Percentiles rank a stretch among this genome's conserved stretches.
These are phyloP conservation scores for Crassisporium funariophilum DNA, from an alignment of 768 basidiomycete genomes.

Conservation along the genomic window DNA sequence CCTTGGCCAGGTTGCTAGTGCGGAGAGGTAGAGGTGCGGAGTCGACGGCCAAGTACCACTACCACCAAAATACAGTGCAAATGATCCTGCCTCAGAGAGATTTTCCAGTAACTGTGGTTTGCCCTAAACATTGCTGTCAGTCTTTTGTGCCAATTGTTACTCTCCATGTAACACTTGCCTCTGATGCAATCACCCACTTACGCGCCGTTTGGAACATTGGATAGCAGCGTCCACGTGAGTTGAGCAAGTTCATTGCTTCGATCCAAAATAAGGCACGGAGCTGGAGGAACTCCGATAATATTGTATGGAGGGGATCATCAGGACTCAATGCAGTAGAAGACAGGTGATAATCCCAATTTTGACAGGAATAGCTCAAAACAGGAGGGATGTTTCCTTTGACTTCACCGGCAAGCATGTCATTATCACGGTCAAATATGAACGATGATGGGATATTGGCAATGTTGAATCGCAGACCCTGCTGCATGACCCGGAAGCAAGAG, in stretches of 20 bases:
- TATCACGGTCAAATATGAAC: conserved; percentile 9
- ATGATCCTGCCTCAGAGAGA: conserved; percentile 13
- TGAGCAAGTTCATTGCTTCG: conserved; percentile 27
- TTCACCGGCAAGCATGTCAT: neutral
- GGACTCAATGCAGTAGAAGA: neutral
- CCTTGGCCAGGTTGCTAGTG: conserved; percentile 22
- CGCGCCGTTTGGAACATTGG: conserved; percentile 17
- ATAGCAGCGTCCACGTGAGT: conserved; percentile 9
- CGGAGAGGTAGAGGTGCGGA: conserved; percentile 26
- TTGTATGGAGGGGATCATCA: conserved; percentile 9
- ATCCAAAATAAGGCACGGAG: conserved; percentile 26
- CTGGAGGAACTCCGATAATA: conserved; percentile 15
- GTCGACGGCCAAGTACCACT: conserved; percentile 17
- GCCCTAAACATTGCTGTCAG: conserved; percentile 3
- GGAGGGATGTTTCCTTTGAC: conserved; percentile 10
- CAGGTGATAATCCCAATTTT: conserved; percentile 15
- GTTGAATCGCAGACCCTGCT: conserved; percentile 13
- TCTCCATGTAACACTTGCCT: neutral
- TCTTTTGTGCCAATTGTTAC: neutral
- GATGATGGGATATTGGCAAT: conserved; percentile 17
- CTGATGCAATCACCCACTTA: conserved; percentile 9
- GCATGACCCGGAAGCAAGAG: conserved; percentile 12
- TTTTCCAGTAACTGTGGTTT: neutral
- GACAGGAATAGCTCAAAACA: conserved; percentile 14
- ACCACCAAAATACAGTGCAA: conserved; percentile 20